Evolutionary conservation across 176 grass and related monocot genomes (phyloP), one percentile per base, ranked within the genome.

Genomic region (Lolium perenne): DNA sequence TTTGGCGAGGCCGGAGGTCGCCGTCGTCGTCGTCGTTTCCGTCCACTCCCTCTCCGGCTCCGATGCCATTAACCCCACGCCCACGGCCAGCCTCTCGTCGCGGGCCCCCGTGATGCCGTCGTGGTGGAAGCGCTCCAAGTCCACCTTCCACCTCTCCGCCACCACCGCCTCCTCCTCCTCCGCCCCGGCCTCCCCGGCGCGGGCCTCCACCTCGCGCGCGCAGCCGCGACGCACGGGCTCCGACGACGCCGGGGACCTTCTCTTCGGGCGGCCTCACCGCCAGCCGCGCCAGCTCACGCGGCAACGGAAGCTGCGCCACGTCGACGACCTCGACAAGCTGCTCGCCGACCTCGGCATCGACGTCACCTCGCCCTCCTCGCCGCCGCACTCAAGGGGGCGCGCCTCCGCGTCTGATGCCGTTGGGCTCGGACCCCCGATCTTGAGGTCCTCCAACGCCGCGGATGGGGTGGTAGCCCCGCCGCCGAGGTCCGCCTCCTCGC

Each of bases 91-190:
- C 74, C 80, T 25, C 38, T 43, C 70, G 5, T 46, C 76, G 16
- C 50, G 13, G 11, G 38, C 21, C 53, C 16, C 21, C 58, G 62
- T 63, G 79, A 95, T 92, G 88, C 88, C 63, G 53, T 91, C 76
- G 13, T 95, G 90, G 90, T 92, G 90, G 90, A 95, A 92, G 88
- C 91, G 90, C 88, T 80, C 90, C 77, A 90, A 79, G 62, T 86
- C 93, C n/a, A 77, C 84, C 63, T 91, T 91, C 65, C 87, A 83
- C 48, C 86, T 60, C 85, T 79, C 93, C 53, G 58, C 77, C 70
- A 58, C 76, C 60, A 0, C 83, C 22, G 10, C 45, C 12, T 8
- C 80, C 61, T 79, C 79, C 45, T 55, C 85, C 58, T 86, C 90
- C 78, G 78, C 84, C 65, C 82, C 86, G 41, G 45, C 62, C 4